Evolutionary conservation across 352 stramenopile genomes (phyloP).

Genomic region (Phytophthora citricola): DNA sequence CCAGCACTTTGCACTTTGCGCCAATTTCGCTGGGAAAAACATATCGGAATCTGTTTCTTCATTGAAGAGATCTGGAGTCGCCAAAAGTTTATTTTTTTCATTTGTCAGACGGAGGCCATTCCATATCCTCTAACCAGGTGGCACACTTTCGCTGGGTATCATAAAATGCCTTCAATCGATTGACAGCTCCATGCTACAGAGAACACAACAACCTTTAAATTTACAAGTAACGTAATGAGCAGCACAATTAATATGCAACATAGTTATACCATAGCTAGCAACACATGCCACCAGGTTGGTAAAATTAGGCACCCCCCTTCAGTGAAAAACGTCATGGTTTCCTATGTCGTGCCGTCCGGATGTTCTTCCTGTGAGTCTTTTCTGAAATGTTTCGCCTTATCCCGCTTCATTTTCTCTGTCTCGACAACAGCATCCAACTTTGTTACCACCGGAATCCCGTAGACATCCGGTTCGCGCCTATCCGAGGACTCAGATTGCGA

Average conservation of each 20-base stretch:
- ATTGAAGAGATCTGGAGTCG: conserved; percentile 4
- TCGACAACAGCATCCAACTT: too few species aligned
- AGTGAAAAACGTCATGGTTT: too few species aligned
- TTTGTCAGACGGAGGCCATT: neutral
- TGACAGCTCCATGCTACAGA: neutral
- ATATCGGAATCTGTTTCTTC: conserved; percentile 3
- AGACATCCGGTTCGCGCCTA: neutral
- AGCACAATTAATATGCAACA: too few species aligned
- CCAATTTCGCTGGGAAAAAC: neutral
- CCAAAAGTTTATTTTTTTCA: conserved; percentile 1
- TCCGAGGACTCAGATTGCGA: neutral
- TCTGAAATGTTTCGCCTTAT: too few species aligned
- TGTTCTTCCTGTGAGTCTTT: too few species aligned
- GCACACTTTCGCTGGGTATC: neutral
- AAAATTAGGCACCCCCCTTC: too few species aligned
- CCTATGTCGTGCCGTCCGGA: too few species aligned
- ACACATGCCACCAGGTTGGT: too few species aligned
- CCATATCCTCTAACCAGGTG: neutral
- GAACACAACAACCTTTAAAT: too few species aligned
- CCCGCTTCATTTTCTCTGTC: too few species aligned
- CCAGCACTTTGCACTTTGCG: neutral
- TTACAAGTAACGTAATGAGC: too few species aligned
- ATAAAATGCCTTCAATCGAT: neutral
- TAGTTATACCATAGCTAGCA: too few species aligned
- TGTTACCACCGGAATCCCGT: neutral